These are phyloP conservation scores for Zancudomyces culisetae DNA, from an alignment of 371 early-diverging fungal genomes.

Conservation along the genomic window DNA sequence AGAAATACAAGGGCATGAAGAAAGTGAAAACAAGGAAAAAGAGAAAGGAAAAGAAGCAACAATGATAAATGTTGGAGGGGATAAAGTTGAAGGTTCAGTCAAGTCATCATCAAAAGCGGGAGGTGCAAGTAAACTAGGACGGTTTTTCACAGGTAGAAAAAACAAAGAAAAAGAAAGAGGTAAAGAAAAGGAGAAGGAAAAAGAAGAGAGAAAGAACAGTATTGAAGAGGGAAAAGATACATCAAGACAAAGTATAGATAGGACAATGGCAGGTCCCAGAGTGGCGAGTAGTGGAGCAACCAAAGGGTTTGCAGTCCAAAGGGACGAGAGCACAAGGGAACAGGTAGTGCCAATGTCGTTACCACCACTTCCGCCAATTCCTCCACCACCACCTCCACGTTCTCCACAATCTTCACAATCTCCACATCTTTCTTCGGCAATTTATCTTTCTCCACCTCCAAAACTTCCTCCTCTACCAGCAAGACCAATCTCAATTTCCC, in stretches of 20 bases:
- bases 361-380: too few relatives aligned
- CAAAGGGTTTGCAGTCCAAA: too few relatives aligned
- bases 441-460: conserved; percentile 2
- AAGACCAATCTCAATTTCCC: background rate
- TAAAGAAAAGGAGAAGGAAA: background rate
- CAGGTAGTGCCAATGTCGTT: too few relatives aligned
- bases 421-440: conserved; percentile 2
- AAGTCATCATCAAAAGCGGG: background rate
- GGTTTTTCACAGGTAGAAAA: background rate
- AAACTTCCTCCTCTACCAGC: conserved; percentile 1
- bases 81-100: background rate
- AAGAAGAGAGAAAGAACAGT: background rate
- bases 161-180: background rate
- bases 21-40: background rate
- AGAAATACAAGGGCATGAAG: background rate
- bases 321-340: too few relatives aligned
- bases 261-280: too few relatives aligned
- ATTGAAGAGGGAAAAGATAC: too few relatives aligned
- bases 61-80: background rate
- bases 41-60: background rate
- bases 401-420: conserved; percentile 4
- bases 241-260: too few relatives aligned
- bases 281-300: too few relatives aligned
- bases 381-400: background rate
- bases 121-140: too few relatives aligned